A percentile compares a stretch with the other conserved stretches of the same genome.
These are phyloP conservation scores for Mrakiaceae sp. DNA, from an alignment of 1,284 basidiomycete genomes.

Conservation along the genomic window DNA sequence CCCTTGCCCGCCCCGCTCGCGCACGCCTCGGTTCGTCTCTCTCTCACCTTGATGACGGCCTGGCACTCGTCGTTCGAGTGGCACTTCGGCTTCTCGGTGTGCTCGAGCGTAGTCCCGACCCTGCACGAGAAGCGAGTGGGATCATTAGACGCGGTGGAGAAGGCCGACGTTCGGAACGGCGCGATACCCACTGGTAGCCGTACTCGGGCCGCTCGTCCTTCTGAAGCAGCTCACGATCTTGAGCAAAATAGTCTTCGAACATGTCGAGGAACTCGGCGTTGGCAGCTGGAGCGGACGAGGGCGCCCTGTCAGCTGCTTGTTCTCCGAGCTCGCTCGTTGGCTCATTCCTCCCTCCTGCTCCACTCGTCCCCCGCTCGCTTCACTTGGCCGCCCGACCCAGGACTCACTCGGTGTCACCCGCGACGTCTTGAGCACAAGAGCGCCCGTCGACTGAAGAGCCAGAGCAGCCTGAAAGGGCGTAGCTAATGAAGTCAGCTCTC, in stretches of 20 bases:
- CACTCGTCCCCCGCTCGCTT: too few relatives aligned
- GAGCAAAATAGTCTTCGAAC: constrained; percentile 74
- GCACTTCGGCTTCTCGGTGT: constrained; percentile 85
- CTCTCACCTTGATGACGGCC: constrained; percentile 31
- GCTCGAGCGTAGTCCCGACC: constrained; percentile 41
- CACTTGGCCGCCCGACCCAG: too few relatives aligned
- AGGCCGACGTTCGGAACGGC: constrained; percentile 19
- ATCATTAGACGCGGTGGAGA: not conserved
- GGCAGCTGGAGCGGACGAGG: not conserved
- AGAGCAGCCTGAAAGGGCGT: constrained; percentile 1
- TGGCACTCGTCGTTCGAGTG: constrained; percentile 37
- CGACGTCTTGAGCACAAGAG: constrained; percentile 2
- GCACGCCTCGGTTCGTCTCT: too few relatives aligned
- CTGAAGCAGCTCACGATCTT: constrained; percentile 49
- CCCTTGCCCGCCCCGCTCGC: too few relatives aligned
- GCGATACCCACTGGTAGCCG: constrained; percentile 35
- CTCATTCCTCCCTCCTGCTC: too few relatives aligned
- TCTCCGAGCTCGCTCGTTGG: too few relatives aligned
- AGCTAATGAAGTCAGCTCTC: too few relatives aligned
- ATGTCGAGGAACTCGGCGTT: constrained; percentile 54
- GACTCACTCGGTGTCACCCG: not conserved
- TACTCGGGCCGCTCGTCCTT: constrained; percentile 70
- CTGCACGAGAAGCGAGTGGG: constrained; percentile 3
- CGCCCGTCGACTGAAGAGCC: constrained; percentile 9
- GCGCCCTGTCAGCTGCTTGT: not conserved